Conservation (phyloP, 108 stramenopile species). For the Mayamaea pseudoterrestris region DNA sequence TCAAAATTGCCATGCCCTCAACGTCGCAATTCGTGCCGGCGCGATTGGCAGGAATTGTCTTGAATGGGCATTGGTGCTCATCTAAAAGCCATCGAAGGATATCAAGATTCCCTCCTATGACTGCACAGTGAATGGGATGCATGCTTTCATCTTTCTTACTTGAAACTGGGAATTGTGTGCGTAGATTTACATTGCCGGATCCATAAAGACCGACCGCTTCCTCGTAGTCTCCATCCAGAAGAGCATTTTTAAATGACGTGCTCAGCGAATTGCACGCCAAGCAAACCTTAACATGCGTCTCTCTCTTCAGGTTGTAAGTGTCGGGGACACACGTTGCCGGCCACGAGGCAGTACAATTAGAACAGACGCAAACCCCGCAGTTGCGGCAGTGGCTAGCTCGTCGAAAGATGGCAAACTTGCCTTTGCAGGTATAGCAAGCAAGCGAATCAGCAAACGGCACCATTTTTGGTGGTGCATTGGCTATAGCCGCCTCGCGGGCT, state of each 20-base stretch:
- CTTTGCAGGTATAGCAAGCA: constrained; percentile 52
- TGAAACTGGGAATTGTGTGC: constrained; percentile 44
- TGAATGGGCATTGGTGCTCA: constrained; percentile 66
- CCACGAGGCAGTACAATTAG: constrained; percentile 44
- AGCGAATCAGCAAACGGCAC: constrained; percentile 36
- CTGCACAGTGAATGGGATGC: constrained; percentile 73
- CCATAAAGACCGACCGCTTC: constrained; percentile 54
- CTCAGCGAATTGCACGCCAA: constrained; percentile 45
- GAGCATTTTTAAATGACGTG: constrained; percentile 44
- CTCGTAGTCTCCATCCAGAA: constrained; percentile 54
- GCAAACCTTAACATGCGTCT: constrained; percentile 47
- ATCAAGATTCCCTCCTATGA: constrained; percentile 54
- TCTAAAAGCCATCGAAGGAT: constrained; percentile 76
- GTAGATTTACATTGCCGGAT: constrained; percentile 73
- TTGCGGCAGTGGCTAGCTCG: constrained; percentile 64
- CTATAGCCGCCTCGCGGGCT: constrained; percentile 80
- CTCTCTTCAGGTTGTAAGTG: constrained; percentile 66
- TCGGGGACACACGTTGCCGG: constrained; percentile 54
- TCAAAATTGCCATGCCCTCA: constrained; percentile 33
- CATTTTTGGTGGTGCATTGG: constrained; percentile 77
- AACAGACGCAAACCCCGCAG: constrained; percentile 71
- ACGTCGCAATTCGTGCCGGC: constrained; percentile 16
- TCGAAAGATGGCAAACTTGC: constrained; percentile 55
- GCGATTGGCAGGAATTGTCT: constrained; percentile 30
- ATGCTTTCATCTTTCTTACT: constrained; percentile 37